Evolutionary conservation across 1,284 basidiomycete genomes (phyloP).

Genomic region (Sporisorium sorghi): DNA sequence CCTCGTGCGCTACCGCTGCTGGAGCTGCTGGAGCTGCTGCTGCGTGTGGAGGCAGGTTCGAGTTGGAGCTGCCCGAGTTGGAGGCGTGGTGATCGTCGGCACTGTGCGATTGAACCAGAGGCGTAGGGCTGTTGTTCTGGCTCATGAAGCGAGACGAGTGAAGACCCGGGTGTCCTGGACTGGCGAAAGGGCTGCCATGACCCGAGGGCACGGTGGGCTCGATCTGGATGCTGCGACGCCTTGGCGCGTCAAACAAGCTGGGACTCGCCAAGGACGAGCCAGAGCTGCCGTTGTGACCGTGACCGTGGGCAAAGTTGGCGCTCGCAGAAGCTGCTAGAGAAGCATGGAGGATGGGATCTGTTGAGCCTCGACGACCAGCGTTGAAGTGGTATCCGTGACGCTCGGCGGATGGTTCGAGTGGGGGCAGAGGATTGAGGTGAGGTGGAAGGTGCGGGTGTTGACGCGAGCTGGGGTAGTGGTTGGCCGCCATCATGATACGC

Average conservation of each 20-base stretch:
- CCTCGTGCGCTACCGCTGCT: conserved; percentile 17
- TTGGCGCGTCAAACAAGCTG: conserved; percentile 42
- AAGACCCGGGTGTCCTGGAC: conserved; percentile 37
- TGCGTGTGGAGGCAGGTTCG: conserved; percentile 14
- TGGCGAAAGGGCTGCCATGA: conserved; percentile 42
- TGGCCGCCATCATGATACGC: conserved; percentile 52
- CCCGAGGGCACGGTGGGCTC: conserved; percentile 48
- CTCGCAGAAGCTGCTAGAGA: conserved; percentile 53
- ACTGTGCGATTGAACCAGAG: conserved; percentile 33
- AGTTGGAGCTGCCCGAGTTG: conserved; percentile 13
- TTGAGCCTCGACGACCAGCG: conserved; percentile 45
- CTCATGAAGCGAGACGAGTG: conserved; percentile 48
- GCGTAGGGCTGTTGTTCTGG: conserved; percentile 52
- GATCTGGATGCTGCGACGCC: conserved; percentile 52
- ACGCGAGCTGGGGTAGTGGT: conserved; percentile 46
- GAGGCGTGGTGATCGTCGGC: conserved; percentile 37
- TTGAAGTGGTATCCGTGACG: conserved; percentile 38
- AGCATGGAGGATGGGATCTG: conserved; percentile 56
- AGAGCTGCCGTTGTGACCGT: conserved; percentile 34
- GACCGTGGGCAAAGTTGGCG: conserved; percentile 40
- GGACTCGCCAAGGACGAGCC: conserved; percentile 40
- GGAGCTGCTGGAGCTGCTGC: conserved; percentile 11
- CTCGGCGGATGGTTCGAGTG: conserved; percentile 52
- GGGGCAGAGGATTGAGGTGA: conserved; percentile 50
- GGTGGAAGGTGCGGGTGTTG: conserved; percentile 51